Evolutionary conservation across 2,329 filamentous ascomycete species (phyloP).

Genomic region (Zasmidium angulare): DNA sequence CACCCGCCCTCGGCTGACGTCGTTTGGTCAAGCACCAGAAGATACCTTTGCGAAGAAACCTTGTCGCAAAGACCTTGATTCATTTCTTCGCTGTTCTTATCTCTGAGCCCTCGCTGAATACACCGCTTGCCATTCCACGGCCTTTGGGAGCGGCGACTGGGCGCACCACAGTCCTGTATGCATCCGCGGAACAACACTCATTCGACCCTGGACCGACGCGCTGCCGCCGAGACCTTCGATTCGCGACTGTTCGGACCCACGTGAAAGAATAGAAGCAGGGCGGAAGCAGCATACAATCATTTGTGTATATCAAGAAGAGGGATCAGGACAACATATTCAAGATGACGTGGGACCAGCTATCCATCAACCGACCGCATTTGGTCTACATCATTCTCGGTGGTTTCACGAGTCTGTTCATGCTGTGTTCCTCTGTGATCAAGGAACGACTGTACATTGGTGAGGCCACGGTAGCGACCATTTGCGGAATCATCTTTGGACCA

Average conservation of each 20-base stretch:
- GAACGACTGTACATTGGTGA: conserved; percentile 98
- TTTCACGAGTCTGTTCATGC: conserved; percentile 97
- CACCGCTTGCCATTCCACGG: conserved; percentile 21
- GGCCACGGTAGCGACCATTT: conserved; percentile 87
- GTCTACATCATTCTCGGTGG: conserved; percentile 97
- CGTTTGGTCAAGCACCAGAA: background rate
- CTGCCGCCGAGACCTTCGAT: conserved; percentile 19
- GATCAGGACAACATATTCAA: conserved; percentile 4
- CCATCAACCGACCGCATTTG: conserved; percentile 91
- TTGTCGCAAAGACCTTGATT: background rate
- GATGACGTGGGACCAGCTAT: conserved; percentile 46
- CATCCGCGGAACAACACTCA: conserved; percentile 2
- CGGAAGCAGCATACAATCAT: background rate
- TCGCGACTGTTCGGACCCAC: conserved; percentile 14
- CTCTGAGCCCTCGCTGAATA: background rate
- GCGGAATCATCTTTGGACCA: conserved; percentile 85
- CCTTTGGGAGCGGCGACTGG: conserved; percentile 36
- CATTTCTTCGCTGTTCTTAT: conserved; percentile 7
- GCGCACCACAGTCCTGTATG: conserved; percentile 25
- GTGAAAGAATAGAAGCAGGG: background rate
- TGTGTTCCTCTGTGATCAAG: conserved; percentile 97
- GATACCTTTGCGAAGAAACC: background rate
- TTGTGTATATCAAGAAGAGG: background rate
- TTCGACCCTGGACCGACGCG: conserved; percentile 7
- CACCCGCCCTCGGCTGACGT: background rate